Evolutionary conservation across 2,329 filamentous ascomycete species (phyloP), one percentile per base, ranked within the genome.

Genomic region (Thelonectria rubi): DNA sequence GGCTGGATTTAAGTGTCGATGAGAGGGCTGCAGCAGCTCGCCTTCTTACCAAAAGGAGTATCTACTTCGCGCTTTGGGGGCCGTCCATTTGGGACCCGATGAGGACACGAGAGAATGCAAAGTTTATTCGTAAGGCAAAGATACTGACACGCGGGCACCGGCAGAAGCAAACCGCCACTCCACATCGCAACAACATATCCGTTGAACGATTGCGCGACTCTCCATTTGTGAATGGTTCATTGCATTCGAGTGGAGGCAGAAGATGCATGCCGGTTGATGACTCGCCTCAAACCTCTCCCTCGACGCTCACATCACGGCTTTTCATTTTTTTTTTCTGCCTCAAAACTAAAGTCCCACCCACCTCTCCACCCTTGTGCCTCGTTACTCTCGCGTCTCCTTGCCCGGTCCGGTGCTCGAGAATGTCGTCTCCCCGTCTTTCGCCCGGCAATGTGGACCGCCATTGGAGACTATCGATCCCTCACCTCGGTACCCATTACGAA

Each of bases 121-220:
- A n/a, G n/a, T n/a, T n/a, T n/a, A n/a, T n/a, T n/a, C n/a, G 30
- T 39, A 7, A 24, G 56, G 39, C 20, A 49, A 46, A 55, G 43
- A 46, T 26, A 64, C 51, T 67, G 60, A 66, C 65, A 63, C 63
- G 63, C 57, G 65, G 65, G 51, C 58, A 43, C 55, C 45, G 56
- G 46, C 32, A 47, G 51, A 69, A 70, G 39, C 53, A 48, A 70
- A 57, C 49, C 56, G 62, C 60, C 64, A 62, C 57, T 17, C 8
- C n/a, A 14, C 30, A 11, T 6, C 42, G 14, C 32, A 8, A 55
- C 46, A 39, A 20, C 52, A 34, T 20, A 18, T 57, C n/a, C 42
- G 63, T 52, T 51, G 53, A 53, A 62, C 54, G 45, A 60, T 65
- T 65, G 60, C 56, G 62, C 62, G 55, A 64, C 57, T 57, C 47